Conservation (phyloP, 2,329 filamentous ascomycete species). For the Diaporthe capsici region DNA sequence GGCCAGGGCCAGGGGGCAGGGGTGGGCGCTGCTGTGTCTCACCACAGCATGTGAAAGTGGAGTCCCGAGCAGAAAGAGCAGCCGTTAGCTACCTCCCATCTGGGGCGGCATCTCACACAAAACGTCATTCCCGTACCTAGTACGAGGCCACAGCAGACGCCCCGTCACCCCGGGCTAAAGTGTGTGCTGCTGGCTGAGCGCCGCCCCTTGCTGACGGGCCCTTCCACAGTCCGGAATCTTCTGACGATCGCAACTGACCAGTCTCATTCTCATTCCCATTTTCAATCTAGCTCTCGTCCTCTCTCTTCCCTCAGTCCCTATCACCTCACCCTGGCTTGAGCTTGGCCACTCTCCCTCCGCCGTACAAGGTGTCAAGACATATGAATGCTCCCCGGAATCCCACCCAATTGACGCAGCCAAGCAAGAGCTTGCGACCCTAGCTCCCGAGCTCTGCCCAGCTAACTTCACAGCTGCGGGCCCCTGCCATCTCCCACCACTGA, state of each 20-base stretch:
- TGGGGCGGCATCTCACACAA: slow-evolving; percentile 11
- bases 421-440: slow-evolving; percentile 13
- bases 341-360: not conserved
- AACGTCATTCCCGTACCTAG: slow-evolving; percentile 5
- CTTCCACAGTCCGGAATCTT: slow-evolving; percentile 23
- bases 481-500: not conserved
- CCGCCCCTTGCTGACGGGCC: slow-evolving; percentile 24
- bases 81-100: not conserved
- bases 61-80: not conserved
- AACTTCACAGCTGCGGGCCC: not conserved
- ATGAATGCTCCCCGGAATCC: not conserved
- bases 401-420: slow-evolving; percentile 17
- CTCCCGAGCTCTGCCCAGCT: slow-evolving; percentile 10
- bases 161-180: not conserved
- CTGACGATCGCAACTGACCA: slow-evolving; percentile 25
- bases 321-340: not conserved
- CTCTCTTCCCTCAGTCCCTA: not conserved
- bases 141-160: slow-evolving; percentile 9
- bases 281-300: not conserved
- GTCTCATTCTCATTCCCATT: not conserved
- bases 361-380: not conserved
- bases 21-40: not conserved
- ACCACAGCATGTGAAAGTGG: slow-evolving; percentile 40
- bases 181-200: not conserved
- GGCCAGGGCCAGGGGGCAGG: not conserved